Base-by-base conservation (phyloP, 352 stramenopile genomes). In the Phytophthora pini region DNA sequence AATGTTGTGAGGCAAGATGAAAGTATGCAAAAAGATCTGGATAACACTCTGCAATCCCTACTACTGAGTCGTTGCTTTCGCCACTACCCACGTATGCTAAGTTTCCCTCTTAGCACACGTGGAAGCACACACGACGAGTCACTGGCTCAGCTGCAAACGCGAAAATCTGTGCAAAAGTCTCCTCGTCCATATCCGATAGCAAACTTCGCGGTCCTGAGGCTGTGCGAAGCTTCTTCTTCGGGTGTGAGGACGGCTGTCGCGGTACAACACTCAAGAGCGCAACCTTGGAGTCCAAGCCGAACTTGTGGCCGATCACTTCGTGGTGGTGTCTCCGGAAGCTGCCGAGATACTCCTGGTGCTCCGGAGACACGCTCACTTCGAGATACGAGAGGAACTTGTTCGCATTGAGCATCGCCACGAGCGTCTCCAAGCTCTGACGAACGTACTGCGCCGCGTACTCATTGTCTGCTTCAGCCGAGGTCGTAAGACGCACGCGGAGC, bases 241-340 rank as follows among this genome's bases (percentile, higher is more conserved):
- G 24, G 17, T 61, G 34, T 9, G 29, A 31, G 13, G 22, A 17
- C 32, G 49, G 20, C 10, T 43, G 32, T n/a, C 6, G n/a, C 27
- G 53, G 53, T 9, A 59, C 13, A 46, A 50, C 59, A 48, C 59
- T 61, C 49, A 67, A 55, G 12, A 67, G 34, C 7, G 59, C 59
- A 31, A 67, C 20, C 38, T 55, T 67, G 29, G 49, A 41, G 29
- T 67, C 41, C 43, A 61, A 10, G 2, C 46, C 38, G 50, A 67
- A 34, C 17, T 38, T 48, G 51, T 53, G 53, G 40, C 41, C 40
- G 20, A 60, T 61, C 29, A 61, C n/a, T 48, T 61, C 59, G 32
- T 61, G 49, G 26, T 61, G 59, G 43, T 67, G 26, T 40, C 41
- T 38, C 7, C 34, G 29, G 32, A 67, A 67, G 15, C 29, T 47